Conservation (phyloP, 1,284 basidiomycete species). For the Cryptococcus sp. region DNA sequence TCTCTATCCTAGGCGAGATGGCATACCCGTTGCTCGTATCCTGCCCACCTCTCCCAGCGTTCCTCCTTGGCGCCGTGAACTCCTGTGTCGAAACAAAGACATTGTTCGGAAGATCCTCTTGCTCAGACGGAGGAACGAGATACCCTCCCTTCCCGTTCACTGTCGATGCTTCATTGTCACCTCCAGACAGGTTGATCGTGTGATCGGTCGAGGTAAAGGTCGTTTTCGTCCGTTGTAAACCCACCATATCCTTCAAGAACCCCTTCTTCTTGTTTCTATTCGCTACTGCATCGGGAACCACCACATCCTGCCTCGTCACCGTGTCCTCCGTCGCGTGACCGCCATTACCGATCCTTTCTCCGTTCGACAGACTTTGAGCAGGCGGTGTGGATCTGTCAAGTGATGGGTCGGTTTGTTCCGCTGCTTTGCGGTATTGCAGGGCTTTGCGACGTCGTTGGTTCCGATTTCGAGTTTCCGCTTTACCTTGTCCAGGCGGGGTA, state of each 20-base stretch:
- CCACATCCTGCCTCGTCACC: constrained; percentile 2
- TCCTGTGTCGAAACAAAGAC: constrained; percentile 34
- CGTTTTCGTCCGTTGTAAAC: constrained; percentile 25
- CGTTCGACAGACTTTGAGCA: too few relatives aligned
- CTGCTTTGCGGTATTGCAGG: constrained; percentile 19
- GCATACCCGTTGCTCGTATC: too few relatives aligned
- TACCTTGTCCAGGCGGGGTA: constrained; percentile 40
- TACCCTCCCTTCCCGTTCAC: not conserved
- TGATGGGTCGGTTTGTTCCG: not conserved
- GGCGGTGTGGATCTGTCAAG: not conserved
- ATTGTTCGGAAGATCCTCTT: constrained; percentile 27
- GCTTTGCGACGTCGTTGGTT: constrained; percentile 32
- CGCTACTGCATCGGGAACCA: constrained; percentile 23
- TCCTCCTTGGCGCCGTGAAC: constrained; percentile 13
- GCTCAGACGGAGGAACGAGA: constrained; percentile 28
- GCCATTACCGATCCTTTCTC: too few relatives aligned
- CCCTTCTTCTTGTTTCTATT: constrained; percentile 45
- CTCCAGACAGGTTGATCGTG: not conserved
- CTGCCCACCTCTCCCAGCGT: too few relatives aligned
- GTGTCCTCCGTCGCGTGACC: too few relatives aligned
- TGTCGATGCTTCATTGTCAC: not conserved
- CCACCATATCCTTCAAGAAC: constrained; percentile 38
- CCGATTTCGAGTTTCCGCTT: constrained; percentile 33
- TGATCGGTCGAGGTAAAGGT: constrained; percentile 15
- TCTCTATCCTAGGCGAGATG: too few relatives aligned